These are phyloP conservation scores for Aspergillus fumigatiaffinis DNA, from an alignment of 2,329 filamentous ascomycete species.

Conservation along the genomic window DNA sequence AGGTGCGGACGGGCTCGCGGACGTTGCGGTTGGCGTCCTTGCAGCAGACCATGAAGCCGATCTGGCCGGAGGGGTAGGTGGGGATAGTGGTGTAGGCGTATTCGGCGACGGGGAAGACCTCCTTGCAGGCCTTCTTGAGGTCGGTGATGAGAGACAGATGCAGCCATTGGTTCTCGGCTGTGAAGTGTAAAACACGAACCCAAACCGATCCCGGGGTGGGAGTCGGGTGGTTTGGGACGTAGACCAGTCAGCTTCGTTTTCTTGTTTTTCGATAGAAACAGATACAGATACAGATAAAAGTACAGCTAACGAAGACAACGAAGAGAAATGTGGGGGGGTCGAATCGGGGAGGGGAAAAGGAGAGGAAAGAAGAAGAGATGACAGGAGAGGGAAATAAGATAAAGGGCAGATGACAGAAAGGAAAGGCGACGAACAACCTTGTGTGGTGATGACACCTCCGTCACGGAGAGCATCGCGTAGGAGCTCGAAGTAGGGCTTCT, in stretches of 20 bases:
- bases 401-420: constrained; percentile 30
- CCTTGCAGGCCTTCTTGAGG: constrained; percentile 94
- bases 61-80: constrained; percentile 97
- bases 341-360: constrained; percentile 6
- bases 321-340: background rate
- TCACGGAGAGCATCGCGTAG: constrained; percentile 84
- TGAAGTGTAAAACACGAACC: constrained; percentile 22
- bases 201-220: constrained; percentile 27
- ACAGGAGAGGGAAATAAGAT: constrained; percentile 43
- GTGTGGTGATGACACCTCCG: constrained; percentile 97
- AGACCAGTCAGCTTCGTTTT: constrained; percentile 21
- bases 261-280: constrained; percentile 2
- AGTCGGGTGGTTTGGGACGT: constrained; percentile 29
- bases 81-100: constrained; percentile 98
- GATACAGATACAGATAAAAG: background rate
- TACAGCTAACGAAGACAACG: constrained; percentile 1
- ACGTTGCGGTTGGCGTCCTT: constrained; percentile 85
- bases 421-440: constrained; percentile 97
- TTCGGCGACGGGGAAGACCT: constrained; percentile 96
- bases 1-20: constrained; percentile 76
- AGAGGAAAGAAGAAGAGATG: constrained; percentile 57
- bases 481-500: constrained; percentile 98
- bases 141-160: constrained; percentile 89
- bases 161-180: constrained; percentile 99
- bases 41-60: constrained; percentile 99